Percentiles rank a stretch among this genome's conserved stretches.
Conservation (phyloP, 2,329 filamentous ascomycete species). For the Colletotrichum tabaci region DNA sequence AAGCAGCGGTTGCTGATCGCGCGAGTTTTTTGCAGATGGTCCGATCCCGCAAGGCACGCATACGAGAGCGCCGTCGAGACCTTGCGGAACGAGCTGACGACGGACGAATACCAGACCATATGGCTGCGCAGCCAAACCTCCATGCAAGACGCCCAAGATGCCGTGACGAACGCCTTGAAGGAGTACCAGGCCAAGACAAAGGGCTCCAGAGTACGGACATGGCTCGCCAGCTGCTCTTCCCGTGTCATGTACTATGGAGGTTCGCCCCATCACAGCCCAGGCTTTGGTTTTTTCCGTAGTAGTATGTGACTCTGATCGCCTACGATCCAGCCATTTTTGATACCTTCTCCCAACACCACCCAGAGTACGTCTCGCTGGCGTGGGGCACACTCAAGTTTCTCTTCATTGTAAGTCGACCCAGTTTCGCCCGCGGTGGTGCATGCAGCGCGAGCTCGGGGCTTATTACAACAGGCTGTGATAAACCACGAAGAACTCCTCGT, state of each 20-base stretch:
- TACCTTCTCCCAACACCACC: constrained; percentile 15
- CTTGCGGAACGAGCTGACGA: constrained; percentile 1
- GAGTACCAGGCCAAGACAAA: constrained; percentile 6
- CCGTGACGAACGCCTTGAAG: neutral
- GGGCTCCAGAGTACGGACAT: neutral
- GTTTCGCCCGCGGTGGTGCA: accelerated
- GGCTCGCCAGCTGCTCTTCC: constrained; percentile 11
- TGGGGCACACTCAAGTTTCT: constrained; percentile 24
- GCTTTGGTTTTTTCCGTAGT: neutral
- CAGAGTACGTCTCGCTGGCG: constrained; percentile 10
- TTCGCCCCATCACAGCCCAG: neutral
- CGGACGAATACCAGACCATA: constrained; percentile 5
- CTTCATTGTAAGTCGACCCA: neutral
- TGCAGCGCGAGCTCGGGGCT: neutral
- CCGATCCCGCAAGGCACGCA: constrained; percentile 14
- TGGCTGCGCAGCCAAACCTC: constrained; percentile 5
- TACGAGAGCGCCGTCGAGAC: constrained; percentile 6
- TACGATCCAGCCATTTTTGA: constrained; percentile 12
- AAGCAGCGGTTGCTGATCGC: neutral
- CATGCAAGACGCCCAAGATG: constrained; percentile 8
- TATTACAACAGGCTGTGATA: neutral
- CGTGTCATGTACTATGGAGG: constrained; percentile 24
- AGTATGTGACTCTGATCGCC: neutral
- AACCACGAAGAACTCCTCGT: constrained; percentile 22
- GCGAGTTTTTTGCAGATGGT: neutral